These are phyloP conservation scores for Phlebiopsis flavidoalba DNA, from an alignment of 768 basidiomycete species.

Conservation along the genomic window DNA sequence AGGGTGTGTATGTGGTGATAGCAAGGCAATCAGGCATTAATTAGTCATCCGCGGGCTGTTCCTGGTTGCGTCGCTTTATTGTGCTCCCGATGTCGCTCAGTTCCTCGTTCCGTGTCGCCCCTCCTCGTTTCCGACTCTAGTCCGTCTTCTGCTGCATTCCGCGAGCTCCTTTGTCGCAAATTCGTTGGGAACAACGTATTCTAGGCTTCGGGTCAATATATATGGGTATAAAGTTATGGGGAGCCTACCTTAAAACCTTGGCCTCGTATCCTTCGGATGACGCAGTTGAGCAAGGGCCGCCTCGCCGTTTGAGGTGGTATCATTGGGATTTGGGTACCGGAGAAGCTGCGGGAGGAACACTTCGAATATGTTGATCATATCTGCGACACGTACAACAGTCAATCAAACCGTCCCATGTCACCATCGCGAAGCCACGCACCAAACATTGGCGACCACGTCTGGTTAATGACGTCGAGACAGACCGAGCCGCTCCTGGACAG, in stretches of 20 bases:
- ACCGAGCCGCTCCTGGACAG: conserved; percentile 85
- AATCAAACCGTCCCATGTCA: not conserved
- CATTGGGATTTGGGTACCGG: conserved; percentile 97
- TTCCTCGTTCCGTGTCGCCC: conserved; percentile 73
- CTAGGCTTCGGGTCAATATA: conserved; percentile 33
- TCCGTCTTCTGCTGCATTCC: conserved; percentile 63
- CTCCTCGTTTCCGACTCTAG: no score
- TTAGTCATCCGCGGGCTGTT: conserved; percentile 18
- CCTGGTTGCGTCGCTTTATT: conserved; percentile 65
- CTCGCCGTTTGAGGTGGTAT: conserved; percentile 92
- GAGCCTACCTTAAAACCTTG: conserved; percentile 80
- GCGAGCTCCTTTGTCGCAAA: conserved; percentile 90
- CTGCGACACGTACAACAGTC: conserved; percentile 33
- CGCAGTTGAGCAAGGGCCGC: conserved; percentile 98
- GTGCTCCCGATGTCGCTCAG: conserved; percentile 87
- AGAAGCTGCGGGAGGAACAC: conserved; percentile 95
- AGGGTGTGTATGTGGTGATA: not conserved
- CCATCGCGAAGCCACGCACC: conserved; percentile 46
- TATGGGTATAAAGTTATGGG: not conserved
- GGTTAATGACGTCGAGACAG: conserved; percentile 97
- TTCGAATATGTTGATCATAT: conserved; percentile 99
- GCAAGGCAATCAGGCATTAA: conserved; percentile 3
- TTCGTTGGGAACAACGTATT: conserved; percentile 94
- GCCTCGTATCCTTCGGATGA: conserved; percentile 94
- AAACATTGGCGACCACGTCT: conserved; percentile 99